Conservation (phyloP, 768 basidiomycete species). For the Leccinum boreale region DNA sequence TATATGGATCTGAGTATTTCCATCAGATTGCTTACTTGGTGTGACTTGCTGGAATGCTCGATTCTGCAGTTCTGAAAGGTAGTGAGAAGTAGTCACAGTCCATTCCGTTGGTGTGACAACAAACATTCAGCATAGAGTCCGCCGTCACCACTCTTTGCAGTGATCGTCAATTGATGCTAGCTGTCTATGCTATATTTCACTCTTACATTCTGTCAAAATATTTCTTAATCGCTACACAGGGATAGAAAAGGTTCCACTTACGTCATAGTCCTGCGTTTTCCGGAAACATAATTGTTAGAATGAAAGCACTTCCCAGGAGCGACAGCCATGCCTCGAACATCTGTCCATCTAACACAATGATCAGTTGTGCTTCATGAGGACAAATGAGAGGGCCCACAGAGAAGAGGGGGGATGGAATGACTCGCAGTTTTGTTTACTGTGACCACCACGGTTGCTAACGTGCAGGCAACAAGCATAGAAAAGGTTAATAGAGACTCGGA, state of each 20-base stretch:
- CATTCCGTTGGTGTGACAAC: conserved; percentile 4
- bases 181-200: neutral
- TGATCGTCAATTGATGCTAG: conserved; percentile 12
- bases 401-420: conserved; percentile 48
- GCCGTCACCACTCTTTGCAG: conserved; percentile 55
- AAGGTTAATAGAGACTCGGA: neutral
- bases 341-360: conserved; percentile 39
- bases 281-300: neutral
- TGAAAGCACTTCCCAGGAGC: neutral
- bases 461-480: neutral
- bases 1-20: neutral
- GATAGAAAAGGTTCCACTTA: conserved; percentile 27
- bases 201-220: conserved; percentile 33
- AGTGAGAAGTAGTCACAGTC: neutral
- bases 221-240: neutral
- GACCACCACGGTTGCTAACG: conserved; percentile 30
- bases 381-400: conserved; percentile 39
- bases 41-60: conserved; percentile 63
- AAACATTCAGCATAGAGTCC: conserved; percentile 59
- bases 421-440: conserved; percentile 44
- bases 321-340: conserved; percentile 52
- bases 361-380: neutral
- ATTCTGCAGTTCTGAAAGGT: conserved; percentile 52
- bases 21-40: conserved; percentile 35
- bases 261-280: conserved; percentile 51